Evolutionary conservation across 768 basidiomycete species (phyloP).

Genomic region (Auricularia cornea): DNA sequence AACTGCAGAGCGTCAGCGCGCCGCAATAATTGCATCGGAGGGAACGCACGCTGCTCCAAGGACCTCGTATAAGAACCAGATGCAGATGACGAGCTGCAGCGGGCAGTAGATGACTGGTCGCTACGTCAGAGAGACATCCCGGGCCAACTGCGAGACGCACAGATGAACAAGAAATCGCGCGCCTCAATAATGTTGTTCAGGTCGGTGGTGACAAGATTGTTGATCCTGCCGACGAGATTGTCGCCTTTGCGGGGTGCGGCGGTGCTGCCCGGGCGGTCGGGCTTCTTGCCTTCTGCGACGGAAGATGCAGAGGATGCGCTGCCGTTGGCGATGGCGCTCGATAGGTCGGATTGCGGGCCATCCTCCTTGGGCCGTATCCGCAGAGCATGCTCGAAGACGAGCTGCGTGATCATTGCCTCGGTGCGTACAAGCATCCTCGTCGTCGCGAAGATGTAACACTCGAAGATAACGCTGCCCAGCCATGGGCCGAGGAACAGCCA

Average conservation of each 20-base stretch:
- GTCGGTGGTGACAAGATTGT: slow-evolving; percentile 30
- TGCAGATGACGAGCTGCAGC: slow-evolving; percentile 23
- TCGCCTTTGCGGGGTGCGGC: slow-evolving; percentile 2
- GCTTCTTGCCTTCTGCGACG: not conserved
- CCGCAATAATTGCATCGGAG: too few species aligned
- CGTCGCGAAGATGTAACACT: slow-evolving; percentile 16
- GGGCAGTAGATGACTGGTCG: not conserved
- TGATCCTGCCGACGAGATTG: slow-evolving; percentile 30
- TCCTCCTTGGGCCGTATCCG: slow-evolving; percentile 29
- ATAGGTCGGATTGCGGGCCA: not conserved
- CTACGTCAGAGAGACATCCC: not conserved
- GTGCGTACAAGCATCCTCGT: slow-evolving; percentile 18
- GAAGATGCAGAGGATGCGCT: not conserved
- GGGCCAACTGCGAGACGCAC: slow-evolving; percentile 5
- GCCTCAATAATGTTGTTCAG: slow-evolving; percentile 28
- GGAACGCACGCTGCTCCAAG: slow-evolving; percentile 26
- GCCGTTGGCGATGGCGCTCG: not conserved
- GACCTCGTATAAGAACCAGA: slow-evolving; percentile 27
- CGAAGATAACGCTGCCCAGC: slow-evolving; percentile 17
- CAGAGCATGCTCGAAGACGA: slow-evolving; percentile 30
- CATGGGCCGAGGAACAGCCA: slow-evolving; percentile 15
- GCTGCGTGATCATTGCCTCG: slow-evolving; percentile 31
- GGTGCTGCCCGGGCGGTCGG: not conserved
- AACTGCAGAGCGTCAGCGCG: too few species aligned
- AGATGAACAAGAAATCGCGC: slow-evolving; percentile 24